A percentile compares a stretch with the other conserved stretches of the same genome.
These are phyloP conservation scores for Panicum miliaceum DNA, from an alignment of 176 grass and related monocot genomes.

Conservation along the genomic window DNA sequence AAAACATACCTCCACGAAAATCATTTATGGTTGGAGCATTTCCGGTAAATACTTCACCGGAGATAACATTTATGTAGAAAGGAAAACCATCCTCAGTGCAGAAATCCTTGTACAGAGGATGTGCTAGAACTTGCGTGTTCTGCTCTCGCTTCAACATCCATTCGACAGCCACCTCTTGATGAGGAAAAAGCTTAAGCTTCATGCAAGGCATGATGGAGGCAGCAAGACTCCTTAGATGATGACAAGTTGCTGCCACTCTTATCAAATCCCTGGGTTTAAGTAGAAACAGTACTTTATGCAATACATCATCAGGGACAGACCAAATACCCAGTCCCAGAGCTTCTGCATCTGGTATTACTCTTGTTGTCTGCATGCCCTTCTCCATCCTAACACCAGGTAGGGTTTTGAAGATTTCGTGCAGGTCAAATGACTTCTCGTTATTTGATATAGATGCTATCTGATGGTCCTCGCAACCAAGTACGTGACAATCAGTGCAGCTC, in stretches of 20 bases:
- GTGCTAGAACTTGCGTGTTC: constrained; percentile 42
- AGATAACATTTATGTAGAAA: constrained; percentile 79
- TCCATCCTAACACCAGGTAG: constrained; percentile 74
- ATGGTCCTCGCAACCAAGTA: constrained; percentile 70
- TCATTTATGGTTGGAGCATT: constrained; percentile 66
- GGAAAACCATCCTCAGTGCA: constrained; percentile 78
- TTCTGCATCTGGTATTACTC: constrained; percentile 57
- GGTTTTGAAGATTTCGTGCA: constrained; percentile 89
- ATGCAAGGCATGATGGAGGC: constrained; percentile 84
- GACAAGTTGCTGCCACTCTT: constrained; percentile 72
- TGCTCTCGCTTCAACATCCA: constrained; percentile 89
- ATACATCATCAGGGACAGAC: constrained; percentile 80
- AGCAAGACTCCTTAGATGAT: constrained; percentile 75
- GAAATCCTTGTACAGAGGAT: constrained; percentile 84
- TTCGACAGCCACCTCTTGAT: constrained; percentile 90
- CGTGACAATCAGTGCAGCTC: constrained; percentile 74
- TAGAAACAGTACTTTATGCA: constrained; percentile 59
- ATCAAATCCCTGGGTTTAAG: constrained; percentile 82
- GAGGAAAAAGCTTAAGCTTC: constrained; percentile 95
- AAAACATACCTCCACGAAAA: constrained; percentile 94
- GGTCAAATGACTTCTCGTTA: constrained; percentile 70
- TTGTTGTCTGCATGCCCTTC: constrained; percentile 53
- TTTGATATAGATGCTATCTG: constrained; percentile 46
- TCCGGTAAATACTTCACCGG: constrained; percentile 68
- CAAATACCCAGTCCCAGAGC: constrained; percentile 59